Evolutionary conservation across 805 yeast genomes (phyloP).

Genomic region (Komagataella pastoris): DNA sequence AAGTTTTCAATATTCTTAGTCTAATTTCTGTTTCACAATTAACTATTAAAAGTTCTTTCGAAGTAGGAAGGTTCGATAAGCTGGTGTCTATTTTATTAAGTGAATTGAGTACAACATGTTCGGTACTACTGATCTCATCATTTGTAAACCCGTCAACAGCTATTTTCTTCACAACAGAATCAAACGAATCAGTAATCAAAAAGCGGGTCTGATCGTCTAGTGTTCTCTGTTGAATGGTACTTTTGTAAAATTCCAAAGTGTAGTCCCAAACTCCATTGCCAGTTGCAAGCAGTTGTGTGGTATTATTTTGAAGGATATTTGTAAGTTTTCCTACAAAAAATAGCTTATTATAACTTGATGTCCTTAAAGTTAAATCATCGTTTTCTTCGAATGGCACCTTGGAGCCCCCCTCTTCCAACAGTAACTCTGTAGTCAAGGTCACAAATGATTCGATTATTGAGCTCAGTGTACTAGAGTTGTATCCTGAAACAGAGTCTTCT

Average conservation of each 20-base stretch:
- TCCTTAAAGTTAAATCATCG: neutral
- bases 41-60: conserved; percentile 29
- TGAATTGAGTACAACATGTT: conserved; percentile 33
- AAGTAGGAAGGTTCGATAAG: conserved; percentile 22
- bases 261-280: neutral
- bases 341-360: neutral
- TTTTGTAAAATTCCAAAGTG: conserved; percentile 22
- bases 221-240: conserved; percentile 28
- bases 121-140: conserved; percentile 15
- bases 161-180: conserved; percentile 28
- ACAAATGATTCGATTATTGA: conserved; percentile 34
- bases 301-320: neutral
- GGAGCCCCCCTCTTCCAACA: neutral
- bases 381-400: neutral
- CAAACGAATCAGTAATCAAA: conserved; percentile 36
- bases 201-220: conserved; percentile 31
- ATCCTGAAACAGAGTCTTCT: conserved; percentile 25
- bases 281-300: neutral
- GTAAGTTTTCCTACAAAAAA: neutral
- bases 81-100: conserved; percentile 29
- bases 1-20: conserved; percentile 42
- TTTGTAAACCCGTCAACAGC: conserved; percentile 26
- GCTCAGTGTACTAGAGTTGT: conserved; percentile 35
- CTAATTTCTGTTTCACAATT: conserved; percentile 60
- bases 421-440: conserved; percentile 21